Percentiles rank a stretch among this genome's conserved stretches.
Evolutionary conservation across 805 yeast species (phyloP).

Genomic region (Candida ponderosae): DNA sequence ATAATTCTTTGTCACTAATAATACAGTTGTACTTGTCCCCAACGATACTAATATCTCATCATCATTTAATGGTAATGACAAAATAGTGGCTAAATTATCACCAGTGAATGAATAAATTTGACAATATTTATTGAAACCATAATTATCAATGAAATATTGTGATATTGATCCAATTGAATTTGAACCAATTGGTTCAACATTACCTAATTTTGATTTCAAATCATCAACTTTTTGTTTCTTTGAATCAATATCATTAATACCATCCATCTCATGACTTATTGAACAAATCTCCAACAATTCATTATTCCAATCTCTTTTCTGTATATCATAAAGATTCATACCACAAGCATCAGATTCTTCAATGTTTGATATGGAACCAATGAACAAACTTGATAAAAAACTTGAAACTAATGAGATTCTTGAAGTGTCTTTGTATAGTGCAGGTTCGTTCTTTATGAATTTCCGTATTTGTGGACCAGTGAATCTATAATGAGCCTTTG

Average conservation of each 20-base stretch:
- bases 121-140: constrained; percentile 54
- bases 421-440: constrained; percentile 44
- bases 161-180: constrained; percentile 45
- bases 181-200: constrained; percentile 40
- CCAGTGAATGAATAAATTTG: constrained; percentile 76
- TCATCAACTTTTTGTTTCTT: constrained; percentile 17
- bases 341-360: constrained; percentile 92
- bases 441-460: constrained; percentile 43
- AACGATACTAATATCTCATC: constrained; percentile 75
- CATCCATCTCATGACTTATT: constrained; percentile 21
- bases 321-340: constrained; percentile 77
- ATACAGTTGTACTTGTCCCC: constrained; percentile 89
- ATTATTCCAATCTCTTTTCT: constrained; percentile 46
- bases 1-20: constrained; percentile 71
- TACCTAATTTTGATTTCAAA: constrained; percentile 46
- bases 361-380: constrained; percentile 54
- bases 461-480: constrained; percentile 90
- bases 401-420: constrained; percentile 72
- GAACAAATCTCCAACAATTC: constrained; percentile 39
- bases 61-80: constrained; percentile 68
- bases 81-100: constrained; percentile 82
- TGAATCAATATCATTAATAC: constrained; percentile 7
- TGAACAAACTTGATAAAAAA: constrained; percentile 63
- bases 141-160: constrained; percentile 52
- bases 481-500: constrained; percentile 82